Conservation (phyloP, 176 grass and related monocot species). For the Hordeum vulgare region MorexV3_pseudomolecules_assembly NC_058518.1:467848213-467848712, state of each 20-base stretch:
- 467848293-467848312: too few relatives aligned
- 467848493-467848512: neutral
- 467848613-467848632: neutral
- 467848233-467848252: too few relatives aligned
- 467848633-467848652: neutral
- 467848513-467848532: neutral
- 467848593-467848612: slow-evolving; percentile 21
- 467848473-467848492: neutral
- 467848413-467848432: too few relatives aligned
- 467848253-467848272: too few relatives aligned
- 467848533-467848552: neutral
- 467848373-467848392: too few relatives aligned
- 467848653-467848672: neutral
- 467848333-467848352: too few relatives aligned
- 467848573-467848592: slow-evolving; percentile 1
- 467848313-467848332: too few relatives aligned
- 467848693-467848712: too few relatives aligned
- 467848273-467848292: too few relatives aligned
- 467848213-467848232: too few relatives aligned
- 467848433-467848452: neutral
- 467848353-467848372: too few relatives aligned
- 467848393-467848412: too few relatives aligned
- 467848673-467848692: neutral
- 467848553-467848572: neutral
- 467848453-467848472: neutral